Base-by-base conservation (phyloP, 2,329 filamentous ascomycete genomes). In the Monosporascus sp. region DNA sequence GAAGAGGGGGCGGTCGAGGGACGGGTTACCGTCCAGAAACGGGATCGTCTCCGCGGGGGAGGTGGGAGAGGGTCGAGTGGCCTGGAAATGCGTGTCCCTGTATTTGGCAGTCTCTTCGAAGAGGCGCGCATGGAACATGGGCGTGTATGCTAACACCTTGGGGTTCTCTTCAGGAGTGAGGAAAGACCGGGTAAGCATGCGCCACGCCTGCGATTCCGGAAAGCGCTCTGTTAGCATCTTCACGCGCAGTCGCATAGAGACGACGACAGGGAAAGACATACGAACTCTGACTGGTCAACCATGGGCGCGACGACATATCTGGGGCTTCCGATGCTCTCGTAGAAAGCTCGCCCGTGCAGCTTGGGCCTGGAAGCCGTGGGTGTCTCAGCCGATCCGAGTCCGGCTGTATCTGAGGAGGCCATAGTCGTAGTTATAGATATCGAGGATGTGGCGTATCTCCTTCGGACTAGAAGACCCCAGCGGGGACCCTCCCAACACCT, bases 221-320 rank as follows among this genome's bases (percentile, higher is more conserved):
- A 18, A 27, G 17, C 11, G n/a, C 15, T 20, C 17, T 18, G 11
- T 27, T n/a, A 46, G 41, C 17, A 24, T 17, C 15, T 35, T 24
- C 8, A 2, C 31, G 20, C 14, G 22, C 3, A 46, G 9, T 17
- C 24, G 20, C 41, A 5, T 14, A 20, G 20, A 11, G 20, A 6
- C n/a, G 18, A 55, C 17, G 20, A 25, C 5, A 24, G 11, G 37
- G 53, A 49, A 57, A 53, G 46, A 76, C 87, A 60, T 77, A 96
- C 92, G 75, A 97, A 97, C 76, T 99, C 94, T 35, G 91, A 97
- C 70, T 97, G 90, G 67, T 99, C 93, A 22, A 99, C 94, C 94
- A 99, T 99, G 37, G 94, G 94, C 37, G 94, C 94, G 52, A 99
- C 81, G 31, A 99, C 83, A 60, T 88, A 86, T 72, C 90, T 96